These are phyloP conservation scores for Chrysoporthe austroafricana DNA, from an alignment of 2,329 filamentous ascomycete species.

Conservation along the genomic window DNA sequence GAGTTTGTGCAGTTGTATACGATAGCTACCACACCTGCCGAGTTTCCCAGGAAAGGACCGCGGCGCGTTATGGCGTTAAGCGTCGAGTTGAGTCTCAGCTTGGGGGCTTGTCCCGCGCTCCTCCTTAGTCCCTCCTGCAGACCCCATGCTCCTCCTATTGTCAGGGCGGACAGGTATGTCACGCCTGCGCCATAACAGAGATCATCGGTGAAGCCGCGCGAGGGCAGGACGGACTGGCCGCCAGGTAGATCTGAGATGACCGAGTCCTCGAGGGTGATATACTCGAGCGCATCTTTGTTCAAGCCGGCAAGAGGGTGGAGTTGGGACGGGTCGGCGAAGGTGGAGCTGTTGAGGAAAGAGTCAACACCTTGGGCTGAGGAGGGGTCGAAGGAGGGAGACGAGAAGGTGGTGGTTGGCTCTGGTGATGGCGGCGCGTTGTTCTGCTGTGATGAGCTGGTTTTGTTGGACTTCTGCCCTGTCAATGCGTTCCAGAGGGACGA, in stretches of 20 bases:
- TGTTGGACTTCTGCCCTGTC: constrained; percentile 58
- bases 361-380: constrained; percentile 78
- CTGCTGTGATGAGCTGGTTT: constrained; percentile 43
- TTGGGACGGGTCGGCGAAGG: constrained; percentile 82
- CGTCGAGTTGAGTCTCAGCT: constrained; percentile 90
- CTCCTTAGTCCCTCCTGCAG: constrained; percentile 85
- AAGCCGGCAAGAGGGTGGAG: constrained; percentile 93
- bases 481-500: constrained; percentile 65
- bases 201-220: constrained; percentile 96
- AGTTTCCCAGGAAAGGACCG: constrained; percentile 95
- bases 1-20: constrained; percentile 95
- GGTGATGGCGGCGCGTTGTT: constrained; percentile 48
- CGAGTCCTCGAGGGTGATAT: constrained; percentile 91
- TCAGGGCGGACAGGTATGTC: constrained; percentile 87
- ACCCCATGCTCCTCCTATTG: constrained; percentile 88
- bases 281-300: constrained; percentile 91
- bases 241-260: constrained; percentile 85
- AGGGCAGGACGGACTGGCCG: constrained; percentile 84
- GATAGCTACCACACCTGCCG: constrained; percentile 92
- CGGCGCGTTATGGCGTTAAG: constrained; percentile 92
- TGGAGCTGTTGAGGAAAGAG: constrained; percentile 77
- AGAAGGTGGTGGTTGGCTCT: constrained; percentile 56
- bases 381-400: constrained; percentile 68
- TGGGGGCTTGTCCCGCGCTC: constrained; percentile 77
- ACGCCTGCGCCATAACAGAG: constrained; percentile 96